Conservation (phyloP, 345 rosid species). For the Eucalyptus lansdowneana region DNA sequence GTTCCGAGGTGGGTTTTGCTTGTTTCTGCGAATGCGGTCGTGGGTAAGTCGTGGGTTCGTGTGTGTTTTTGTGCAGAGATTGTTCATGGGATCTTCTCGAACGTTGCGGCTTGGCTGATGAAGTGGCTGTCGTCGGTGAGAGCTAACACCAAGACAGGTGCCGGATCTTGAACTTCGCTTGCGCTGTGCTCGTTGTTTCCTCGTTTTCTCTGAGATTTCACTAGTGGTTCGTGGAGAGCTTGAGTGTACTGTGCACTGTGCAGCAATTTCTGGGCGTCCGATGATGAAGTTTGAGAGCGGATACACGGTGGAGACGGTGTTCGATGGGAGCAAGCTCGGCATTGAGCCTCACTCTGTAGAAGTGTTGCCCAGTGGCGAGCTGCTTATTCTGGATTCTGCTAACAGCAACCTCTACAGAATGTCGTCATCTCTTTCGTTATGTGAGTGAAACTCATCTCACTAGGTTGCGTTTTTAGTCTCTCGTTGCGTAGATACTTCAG, state of each 20-base stretch:
- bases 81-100: conserved; percentile 63
- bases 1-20: background rate
- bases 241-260: background rate
- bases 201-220: background rate
- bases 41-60: background rate
- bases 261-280: conserved; percentile 78
- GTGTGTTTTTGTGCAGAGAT: conserved; percentile 45
- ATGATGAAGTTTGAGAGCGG: conserved; percentile 95
- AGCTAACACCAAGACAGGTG: conserved; percentile 82
- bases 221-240: background rate
- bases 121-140: conserved; percentile 34
- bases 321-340: conserved; percentile 97
- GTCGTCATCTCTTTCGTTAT: conserved; percentile 72
- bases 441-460: conserved; percentile 29
- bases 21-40: background rate
- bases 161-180: conserved; percentile 8
- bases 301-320: conserved; percentile 91
- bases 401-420: conserved; percentile 90
- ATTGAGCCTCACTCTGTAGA: conserved; percentile 82
- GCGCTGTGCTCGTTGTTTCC: background rate
- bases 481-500: background rate
- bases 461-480: background rate
- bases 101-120: conserved; percentile 54
- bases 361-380: conserved; percentile 74
- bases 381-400: conserved; percentile 81